Conservation (phyloP, 495 filamentous ascomycete species). For the Aspergillus biplanus region DNA sequence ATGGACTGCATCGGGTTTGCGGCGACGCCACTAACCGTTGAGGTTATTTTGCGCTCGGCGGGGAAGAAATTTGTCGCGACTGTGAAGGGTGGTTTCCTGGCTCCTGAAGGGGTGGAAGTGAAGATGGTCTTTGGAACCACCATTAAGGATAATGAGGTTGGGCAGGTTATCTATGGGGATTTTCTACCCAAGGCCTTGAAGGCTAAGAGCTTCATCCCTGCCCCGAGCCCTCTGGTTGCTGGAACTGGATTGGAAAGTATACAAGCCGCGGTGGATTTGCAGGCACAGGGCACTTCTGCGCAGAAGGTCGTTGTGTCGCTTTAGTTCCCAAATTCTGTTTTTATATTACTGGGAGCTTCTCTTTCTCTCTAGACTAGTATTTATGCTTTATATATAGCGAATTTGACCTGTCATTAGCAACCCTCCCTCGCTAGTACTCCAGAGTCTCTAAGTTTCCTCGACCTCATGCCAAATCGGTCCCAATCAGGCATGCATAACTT, state of each 20-base stretch:
- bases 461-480: no score
- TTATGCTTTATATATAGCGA: no score
- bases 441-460: no score
- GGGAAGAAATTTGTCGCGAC: conserved; percentile 27
- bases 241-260: conserved; percentile 47
- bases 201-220: conserved; percentile 22
- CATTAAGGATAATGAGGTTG: conserved; percentile 36
- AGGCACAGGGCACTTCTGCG: conserved; percentile 39
- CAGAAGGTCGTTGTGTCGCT: conserved; percentile 45
- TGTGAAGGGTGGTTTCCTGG: conserved; percentile 12
- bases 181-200: conserved; percentile 45
- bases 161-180: conserved; percentile 41
- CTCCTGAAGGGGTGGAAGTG: conserved; percentile 16
- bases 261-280: conserved; percentile 42
- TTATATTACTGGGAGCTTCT: not conserved
- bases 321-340: not conserved
- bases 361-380: no score
- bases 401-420: no score
- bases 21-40: conserved; percentile 21
- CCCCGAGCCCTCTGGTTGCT: conserved; percentile 39
- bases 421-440: no score
- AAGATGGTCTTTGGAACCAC: conserved; percentile 23
- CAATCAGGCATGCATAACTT: no score
- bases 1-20: conserved; percentile 23
- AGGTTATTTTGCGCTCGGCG: conserved; percentile 18